Base-by-base conservation (phyloP, 2,329 filamentous ascomycete species). In the Arachnopeziza araneosa region DNA sequence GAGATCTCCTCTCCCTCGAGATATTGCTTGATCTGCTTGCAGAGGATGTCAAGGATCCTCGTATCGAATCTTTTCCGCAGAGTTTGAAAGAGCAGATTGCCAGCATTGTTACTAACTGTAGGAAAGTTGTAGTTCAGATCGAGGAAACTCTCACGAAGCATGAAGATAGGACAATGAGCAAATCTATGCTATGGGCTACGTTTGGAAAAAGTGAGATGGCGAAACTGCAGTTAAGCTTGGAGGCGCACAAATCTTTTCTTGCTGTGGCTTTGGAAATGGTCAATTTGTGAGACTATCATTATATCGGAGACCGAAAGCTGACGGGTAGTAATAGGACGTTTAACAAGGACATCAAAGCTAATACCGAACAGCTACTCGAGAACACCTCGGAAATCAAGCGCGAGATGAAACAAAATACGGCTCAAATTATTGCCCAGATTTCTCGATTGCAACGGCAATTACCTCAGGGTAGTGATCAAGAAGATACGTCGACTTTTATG, bases 1-100 rank as follows among this genome's bases (percentile, higher is more conserved):
- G 60, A 32, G 62, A 64, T n/a, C 54, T 64, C 14, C 12, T 26
- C 14, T 64, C 62, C 3, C 55, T 64, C 21, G 57, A 60, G 21
- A 53, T 22, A 1, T 23, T 57, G 1, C 50, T 64, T 8, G 60
- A 61, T 26, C 30, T 57, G 4, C 32, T 62, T 19, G 36, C 32
- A n/a, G 56, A 55, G 21, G 61, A 63, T 59, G 52, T 49, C 49
- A 44, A 44, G 12, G 36, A 44, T 17, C 50, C 14, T n/a, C 12
- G 22, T 6, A 23, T 19, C 2, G 19, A 24, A 10, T 9, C 8
- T 22, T 53, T 58, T 44, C 58, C 57, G 10, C 21, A 32, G 12
- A 44, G 26, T 5, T 22, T 60, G 12, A 36, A 54, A 8, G n/a
- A 26, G 36, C 55, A 63, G 44, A 56, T 60, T 19, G 21, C n/a